A percentile compares a stretch with the other conserved stretches of the same genome.
phyloP scores from a whole-genome alignment of 495 filamentous ascomycete species.

The Astrothelium subdiscretum region DNA sequence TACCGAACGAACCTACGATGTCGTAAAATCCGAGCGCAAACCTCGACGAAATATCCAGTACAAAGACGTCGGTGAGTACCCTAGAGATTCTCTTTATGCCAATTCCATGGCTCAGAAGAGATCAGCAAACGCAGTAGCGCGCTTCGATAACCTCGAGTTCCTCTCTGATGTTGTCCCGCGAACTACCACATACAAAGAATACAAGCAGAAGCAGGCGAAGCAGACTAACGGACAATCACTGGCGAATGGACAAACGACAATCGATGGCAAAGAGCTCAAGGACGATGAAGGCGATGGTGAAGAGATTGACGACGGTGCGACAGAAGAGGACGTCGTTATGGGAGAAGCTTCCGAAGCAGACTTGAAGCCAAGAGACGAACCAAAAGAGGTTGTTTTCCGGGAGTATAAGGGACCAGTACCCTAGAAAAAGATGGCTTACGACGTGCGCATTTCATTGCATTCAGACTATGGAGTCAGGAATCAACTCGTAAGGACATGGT shows the following conservation, averaged over 20 bases:
- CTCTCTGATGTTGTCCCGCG: conserved; percentile 82
- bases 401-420: not conserved
- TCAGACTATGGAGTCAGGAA: not conserved
- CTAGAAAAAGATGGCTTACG: not conserved
- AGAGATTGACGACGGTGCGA: conserved; percentile 1
- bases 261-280: conserved; percentile 6
- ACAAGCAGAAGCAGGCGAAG: conserved; percentile 42
- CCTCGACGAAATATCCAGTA: conserved; percentile 92
- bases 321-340: not conserved
- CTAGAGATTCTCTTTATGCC: not conserved
- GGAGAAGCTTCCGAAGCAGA: conserved; percentile 3
- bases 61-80: conserved; percentile 63
- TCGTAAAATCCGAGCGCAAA: conserved; percentile 81
- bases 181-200: conserved; percentile 66
- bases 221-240: not conserved
- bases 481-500: not conserved
- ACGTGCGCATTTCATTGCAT: not conserved
- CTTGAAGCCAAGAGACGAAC: not conserved
- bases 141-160: conserved; percentile 90
- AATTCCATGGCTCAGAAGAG: not conserved
- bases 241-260: conserved; percentile 4
- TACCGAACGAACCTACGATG: conserved; percentile 70
- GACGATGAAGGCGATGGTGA: not conserved
- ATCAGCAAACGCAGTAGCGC: conserved; percentile 70
- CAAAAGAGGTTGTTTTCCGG: not conserved